Base-by-base conservation (phyloP, 768 basidiomycete genomes). In the Gymnopilus junonius region DNA sequence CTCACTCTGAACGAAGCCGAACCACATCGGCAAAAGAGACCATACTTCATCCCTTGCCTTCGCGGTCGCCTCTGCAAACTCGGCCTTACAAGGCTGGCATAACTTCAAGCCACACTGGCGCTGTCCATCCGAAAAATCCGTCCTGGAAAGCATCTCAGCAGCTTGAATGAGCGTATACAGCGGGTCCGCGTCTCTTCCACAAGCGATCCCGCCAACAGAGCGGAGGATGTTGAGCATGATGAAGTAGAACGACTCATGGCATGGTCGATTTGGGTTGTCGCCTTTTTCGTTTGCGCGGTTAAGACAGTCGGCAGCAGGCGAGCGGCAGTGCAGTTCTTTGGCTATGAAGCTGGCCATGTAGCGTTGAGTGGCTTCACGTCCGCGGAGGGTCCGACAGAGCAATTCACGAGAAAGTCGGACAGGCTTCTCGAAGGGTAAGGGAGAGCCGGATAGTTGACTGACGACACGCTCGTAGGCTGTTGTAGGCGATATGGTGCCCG, bases 151-250 rank as follows among this genome's bases (percentile, higher is more conserved):
- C 91, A 92, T 92, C 68, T 90, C 90, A 58, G 81, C 78, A 15
- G 87, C 87, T 74, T 91, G 91, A 4, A 78, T 68, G 45, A 93
- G 82, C 59, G 90, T 89, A 69, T 82, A 90, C 23, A 93, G 74
- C 55, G 89, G 87, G 69, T 93, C 91, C 3, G 87, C 90, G 68
- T 92, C 90, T 25, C 91, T 81, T 50, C 91, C 91, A 58, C 80
- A 81, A 1, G 90, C 84, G 61, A 92, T 87, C 0, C 91, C 91
- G 0, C 88, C 87, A 45, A 92, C 83, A 21, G 87, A 83, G 59
- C 91, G 86, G 42, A 92, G 75, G 31, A 89, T 77, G 72, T 92
- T 91, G 61, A 92, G 83, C 79, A 85, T 85, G 76, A 93, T 86
- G 72, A 87, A 90, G 75, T 91, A 89, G 75, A 90, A 90, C 14